Conservation (phyloP, 192 early-diverging fungal species). For the Dissophora globulifera region DNA sequence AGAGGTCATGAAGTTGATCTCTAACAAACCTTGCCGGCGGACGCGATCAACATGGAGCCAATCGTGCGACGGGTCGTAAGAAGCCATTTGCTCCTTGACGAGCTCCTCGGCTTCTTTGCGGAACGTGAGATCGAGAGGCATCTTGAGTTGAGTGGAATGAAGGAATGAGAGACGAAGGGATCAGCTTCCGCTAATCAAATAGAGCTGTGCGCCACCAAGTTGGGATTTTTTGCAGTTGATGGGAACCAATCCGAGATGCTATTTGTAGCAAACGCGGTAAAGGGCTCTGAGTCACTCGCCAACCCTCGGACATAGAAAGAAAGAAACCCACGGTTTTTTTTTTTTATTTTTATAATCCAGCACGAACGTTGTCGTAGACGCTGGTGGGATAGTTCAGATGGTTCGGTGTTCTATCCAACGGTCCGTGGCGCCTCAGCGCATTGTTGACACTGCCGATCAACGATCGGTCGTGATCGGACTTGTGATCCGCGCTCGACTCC, state of each 20-base stretch:
- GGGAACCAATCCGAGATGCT: no score
- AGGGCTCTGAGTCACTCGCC: not conserved
- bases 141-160: not conserved
- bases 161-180: no score
- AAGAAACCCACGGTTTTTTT: no score
- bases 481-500: constrained; percentile 72
- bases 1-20: no score
- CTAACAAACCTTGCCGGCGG: constrained; percentile 62
- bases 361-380: constrained; percentile 61
- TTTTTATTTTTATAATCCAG: constrained; percentile 48
- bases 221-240: no score
- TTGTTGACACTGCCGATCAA: constrained; percentile 47
- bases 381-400: constrained; percentile 61
- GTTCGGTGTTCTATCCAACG: constrained; percentile 52
- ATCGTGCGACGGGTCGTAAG: constrained; percentile 77
- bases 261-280: no score
- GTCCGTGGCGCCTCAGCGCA: constrained; percentile 13
- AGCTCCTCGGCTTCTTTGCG: constrained; percentile 58
- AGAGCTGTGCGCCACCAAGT: constrained; percentile 1
- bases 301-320: no score
- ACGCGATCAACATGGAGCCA: constrained; percentile 76
- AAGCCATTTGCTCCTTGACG: constrained; percentile 71
- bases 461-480: constrained; percentile 51
- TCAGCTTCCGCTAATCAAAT: no score
- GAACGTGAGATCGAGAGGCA: constrained; percentile 31